Percentiles rank a stretch among this genome's conserved stretches.
Conservation (phyloP, 2,329 filamentous ascomycete genomes). For the Claviceps cyperi region DNA sequence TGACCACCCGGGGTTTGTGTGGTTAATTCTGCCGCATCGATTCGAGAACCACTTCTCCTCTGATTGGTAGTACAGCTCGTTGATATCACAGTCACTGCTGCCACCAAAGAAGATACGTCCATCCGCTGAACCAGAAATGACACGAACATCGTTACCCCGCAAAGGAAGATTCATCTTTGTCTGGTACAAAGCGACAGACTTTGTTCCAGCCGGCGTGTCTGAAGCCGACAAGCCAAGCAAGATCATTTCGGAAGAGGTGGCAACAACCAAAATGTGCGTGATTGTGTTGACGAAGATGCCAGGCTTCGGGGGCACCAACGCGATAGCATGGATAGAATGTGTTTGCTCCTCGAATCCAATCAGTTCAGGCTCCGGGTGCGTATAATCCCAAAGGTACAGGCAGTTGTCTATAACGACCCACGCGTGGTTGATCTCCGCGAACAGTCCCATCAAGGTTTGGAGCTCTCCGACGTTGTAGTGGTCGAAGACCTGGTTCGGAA, state of each 20-base stretch:
- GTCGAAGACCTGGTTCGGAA: conserved; percentile 83
- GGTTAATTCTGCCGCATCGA: conserved; percentile 76
- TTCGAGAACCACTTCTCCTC: conserved; percentile 95
- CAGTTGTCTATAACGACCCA: conserved; percentile 95
- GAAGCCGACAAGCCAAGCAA: conserved; percentile 70
- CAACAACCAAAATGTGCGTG: conserved; percentile 76
- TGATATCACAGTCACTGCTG: conserved; percentile 67
- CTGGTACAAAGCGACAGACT: conserved; percentile 66
- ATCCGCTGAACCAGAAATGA: conserved; percentile 66
- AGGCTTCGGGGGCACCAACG: conserved; percentile 67
- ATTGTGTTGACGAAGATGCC: conserved; percentile 82
- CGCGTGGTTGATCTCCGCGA: conserved; percentile 86
- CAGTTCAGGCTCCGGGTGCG: conserved; percentile 75
- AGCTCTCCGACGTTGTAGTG: conserved; percentile 82
- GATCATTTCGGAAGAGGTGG: conserved; percentile 72
- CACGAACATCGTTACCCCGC: conserved; percentile 59
- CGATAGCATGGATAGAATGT: conserved; percentile 81
- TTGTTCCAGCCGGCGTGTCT: conserved; percentile 52
- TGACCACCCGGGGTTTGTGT: conserved; percentile 60
- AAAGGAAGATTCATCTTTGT: conserved; percentile 74
- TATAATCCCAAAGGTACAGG: conserved; percentile 96
- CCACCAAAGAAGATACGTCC: conserved; percentile 92
- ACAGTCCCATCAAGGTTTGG: conserved; percentile 86
- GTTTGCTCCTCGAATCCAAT: conserved; percentile 84
- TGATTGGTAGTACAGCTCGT: conserved; percentile 91